Percentiles rank a stretch among this genome's conserved stretches.
phyloP scores from a whole-genome alignment of 2,329 filamentous ascomycete genomes.

The Trichophyton schoenleinii region DNA sequence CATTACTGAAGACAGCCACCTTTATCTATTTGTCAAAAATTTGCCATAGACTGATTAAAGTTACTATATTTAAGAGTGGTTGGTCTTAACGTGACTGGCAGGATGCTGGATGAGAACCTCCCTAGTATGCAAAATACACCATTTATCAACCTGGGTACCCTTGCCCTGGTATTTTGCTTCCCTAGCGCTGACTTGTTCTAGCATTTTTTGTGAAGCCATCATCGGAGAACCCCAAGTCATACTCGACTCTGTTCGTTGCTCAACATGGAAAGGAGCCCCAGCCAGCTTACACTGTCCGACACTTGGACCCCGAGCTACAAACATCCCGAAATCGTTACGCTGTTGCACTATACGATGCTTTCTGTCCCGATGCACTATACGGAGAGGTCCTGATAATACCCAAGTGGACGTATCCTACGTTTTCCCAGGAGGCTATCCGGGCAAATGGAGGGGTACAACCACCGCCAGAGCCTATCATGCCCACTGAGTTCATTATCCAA shows the following conservation, averaged over 20 bases:
- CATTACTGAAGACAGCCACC: neutral
- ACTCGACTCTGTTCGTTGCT: constrained; percentile 34
- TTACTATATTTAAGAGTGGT: neutral
- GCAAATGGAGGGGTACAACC: constrained; percentile 52
- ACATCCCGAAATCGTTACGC: constrained; percentile 73
- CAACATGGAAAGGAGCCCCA: constrained; percentile 70
- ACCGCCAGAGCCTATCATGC: constrained; percentile 58
- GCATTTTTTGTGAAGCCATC: constrained; percentile 49
- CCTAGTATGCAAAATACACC: constrained; percentile 43
- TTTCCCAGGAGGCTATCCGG: constrained; percentile 70
- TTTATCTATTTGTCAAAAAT: neutral
- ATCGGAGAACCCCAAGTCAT: constrained; percentile 31
- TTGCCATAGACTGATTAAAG: neutral
- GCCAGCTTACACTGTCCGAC: constrained; percentile 68
- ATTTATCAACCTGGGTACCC: neutral
- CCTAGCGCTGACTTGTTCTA: constrained; percentile 16
- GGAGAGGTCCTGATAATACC: constrained; percentile 76
- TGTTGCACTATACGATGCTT: constrained; percentile 70
- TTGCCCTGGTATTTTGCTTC: neutral
- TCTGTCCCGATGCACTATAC: constrained; percentile 67
- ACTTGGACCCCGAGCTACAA: constrained; percentile 57
- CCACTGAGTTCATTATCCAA: constrained; percentile 67
- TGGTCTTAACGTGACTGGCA: constrained; percentile 7
- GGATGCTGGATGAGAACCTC: constrained; percentile 89
- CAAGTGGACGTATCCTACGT: constrained; percentile 69